These are phyloP conservation scores for Verticillium longisporum DNA, from an alignment of 2,329 filamentous ascomycete species.

Conservation along the genomic window DNA sequence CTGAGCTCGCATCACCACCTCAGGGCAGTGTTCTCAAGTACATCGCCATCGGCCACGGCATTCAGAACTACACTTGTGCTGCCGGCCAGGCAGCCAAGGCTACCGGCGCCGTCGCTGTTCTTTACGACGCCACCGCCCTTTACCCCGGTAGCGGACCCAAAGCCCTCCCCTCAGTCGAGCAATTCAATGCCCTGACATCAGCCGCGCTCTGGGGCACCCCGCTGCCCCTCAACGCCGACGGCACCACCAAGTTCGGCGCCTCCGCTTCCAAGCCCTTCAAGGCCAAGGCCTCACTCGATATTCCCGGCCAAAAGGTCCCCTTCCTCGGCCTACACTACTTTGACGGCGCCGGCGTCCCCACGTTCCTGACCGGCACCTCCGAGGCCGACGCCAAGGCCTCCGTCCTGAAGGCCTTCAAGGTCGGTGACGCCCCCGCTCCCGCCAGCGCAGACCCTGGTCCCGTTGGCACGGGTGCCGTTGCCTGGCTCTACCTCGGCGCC, in stretches of 20 bases:
- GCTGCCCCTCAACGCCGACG: conserved; percentile 42
- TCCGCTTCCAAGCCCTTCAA: conserved; percentile 38
- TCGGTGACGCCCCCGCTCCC: conserved; percentile 45
- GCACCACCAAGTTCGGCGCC: conserved; percentile 29
- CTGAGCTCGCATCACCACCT: conserved; percentile 36
- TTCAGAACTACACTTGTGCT: conserved; percentile 63
- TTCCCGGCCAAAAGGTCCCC: conserved; percentile 20
- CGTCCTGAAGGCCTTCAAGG: conserved; percentile 41
- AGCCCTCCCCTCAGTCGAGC: conserved; percentile 26
- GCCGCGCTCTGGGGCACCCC: conserved; percentile 30
- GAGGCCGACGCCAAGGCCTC: conserved; percentile 24
- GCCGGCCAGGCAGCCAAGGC: conserved; percentile 26
- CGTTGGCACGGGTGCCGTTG: conserved; percentile 42
- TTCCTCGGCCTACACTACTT: conserved; percentile 64
- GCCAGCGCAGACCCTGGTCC: conserved; percentile 35
- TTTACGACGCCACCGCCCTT: conserved; percentile 50
- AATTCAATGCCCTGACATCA: conserved; percentile 33
- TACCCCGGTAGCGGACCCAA: conserved; percentile 35
- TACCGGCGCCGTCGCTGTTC: conserved; percentile 51
- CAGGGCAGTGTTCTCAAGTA: conserved; percentile 35
- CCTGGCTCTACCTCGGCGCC: conserved; percentile 44
- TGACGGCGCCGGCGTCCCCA: conserved; percentile 43
- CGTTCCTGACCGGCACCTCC: conserved; percentile 46
- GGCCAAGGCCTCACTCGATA: conserved; percentile 27
- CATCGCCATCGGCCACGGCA: conserved; percentile 56